phyloP scores from a whole-genome alignment of 2,329 filamentous ascomycete species.

The Trichoderma koningiopsis region DNA sequence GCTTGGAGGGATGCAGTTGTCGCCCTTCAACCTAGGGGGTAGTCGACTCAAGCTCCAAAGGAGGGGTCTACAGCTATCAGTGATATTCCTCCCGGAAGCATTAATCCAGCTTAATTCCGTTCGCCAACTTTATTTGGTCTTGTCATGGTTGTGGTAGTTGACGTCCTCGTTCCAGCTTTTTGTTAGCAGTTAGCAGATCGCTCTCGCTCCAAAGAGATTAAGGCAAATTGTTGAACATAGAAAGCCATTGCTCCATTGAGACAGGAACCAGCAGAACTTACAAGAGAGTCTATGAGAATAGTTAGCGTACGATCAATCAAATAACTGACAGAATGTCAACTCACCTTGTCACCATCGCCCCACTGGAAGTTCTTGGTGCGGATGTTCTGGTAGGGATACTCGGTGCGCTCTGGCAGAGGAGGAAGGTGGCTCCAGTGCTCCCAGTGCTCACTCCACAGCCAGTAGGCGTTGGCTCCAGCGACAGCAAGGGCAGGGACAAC shows the following conservation, averaged over 20 bases:
- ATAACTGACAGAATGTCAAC: conserved; percentile 25
- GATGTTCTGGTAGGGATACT: conserved; percentile 98
- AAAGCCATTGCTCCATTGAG: neutral
- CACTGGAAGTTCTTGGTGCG: conserved; percentile 93
- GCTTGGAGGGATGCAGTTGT: neutral
- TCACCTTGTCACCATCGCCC: conserved; percentile 93
- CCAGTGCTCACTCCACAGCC: conserved; percentile 95
- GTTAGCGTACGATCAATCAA: conserved; percentile 33
- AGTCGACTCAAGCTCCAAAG: conserved; percentile 29
- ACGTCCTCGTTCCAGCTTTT: conserved; percentile 89
- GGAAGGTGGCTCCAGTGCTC: conserved; percentile 87
- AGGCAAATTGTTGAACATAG: neutral
- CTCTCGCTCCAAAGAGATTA: neutral
- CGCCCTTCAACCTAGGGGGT: neutral
- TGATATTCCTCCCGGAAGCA: conserved; percentile 26
- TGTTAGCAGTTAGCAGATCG: neutral
- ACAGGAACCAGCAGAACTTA: conserved; percentile 32
- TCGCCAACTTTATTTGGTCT: conserved; percentile 44
- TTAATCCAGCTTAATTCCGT: conserved; percentile 39
- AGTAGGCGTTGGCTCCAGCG: conserved; percentile 79
- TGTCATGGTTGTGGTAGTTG: conserved; percentile 97
- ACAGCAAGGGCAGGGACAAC: conserved; percentile 73
- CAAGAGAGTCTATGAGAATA: conserved; percentile 54
- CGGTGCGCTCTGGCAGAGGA: conserved; percentile 83
- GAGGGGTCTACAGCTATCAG: conserved; percentile 37